phyloP scores from a whole-genome alignment of 352 stramenopile genomes.

The Aphanomyces astaci region DNA sequence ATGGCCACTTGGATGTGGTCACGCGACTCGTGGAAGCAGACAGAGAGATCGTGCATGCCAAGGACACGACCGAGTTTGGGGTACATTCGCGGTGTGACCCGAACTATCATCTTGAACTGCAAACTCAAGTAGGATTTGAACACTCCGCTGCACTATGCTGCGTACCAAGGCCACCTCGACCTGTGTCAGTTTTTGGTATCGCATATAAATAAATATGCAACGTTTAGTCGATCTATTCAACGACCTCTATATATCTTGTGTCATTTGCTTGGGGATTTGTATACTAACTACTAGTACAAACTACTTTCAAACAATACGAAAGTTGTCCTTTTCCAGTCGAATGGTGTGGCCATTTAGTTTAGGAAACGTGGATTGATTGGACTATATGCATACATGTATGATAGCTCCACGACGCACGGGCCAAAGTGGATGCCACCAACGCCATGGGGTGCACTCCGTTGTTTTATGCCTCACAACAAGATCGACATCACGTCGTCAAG shows the following conservation, averaged over 20 bases:
- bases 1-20: slow-evolving; percentile 37
- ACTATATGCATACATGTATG: slow-evolving; percentile 28
- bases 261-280: too few relatives aligned
- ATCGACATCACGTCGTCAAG: slow-evolving; percentile 33
- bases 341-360: too few relatives aligned
- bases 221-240: too few relatives aligned
- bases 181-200: slow-evolving; percentile 45
- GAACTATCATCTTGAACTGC: too few relatives aligned
- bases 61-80: slow-evolving; percentile 45
- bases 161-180: slow-evolving; percentile 46
- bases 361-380: too few relatives aligned
- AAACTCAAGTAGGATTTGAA: slow-evolving; percentile 54
- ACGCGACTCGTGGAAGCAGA: slow-evolving; percentile 35
- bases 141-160: slow-evolving; percentile 63
- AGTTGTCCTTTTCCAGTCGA: too few relatives aligned
- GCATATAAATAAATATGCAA: too few relatives aligned
- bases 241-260: too few relatives aligned
- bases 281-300: too few relatives aligned
- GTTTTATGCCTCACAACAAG: slow-evolving; percentile 66
- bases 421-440: slow-evolving; percentile 53
- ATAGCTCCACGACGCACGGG: too few relatives aligned
- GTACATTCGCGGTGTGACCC: too few relatives aligned
- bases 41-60: slow-evolving; percentile 35
- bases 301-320: too few relatives aligned
- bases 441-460: slow-evolving; percentile 48